Evolutionary conservation across 257 asterid genomes (phyloP), one percentile per base, ranked within the genome.

Genomic region (Solanum lycopersicoides): DNA sequence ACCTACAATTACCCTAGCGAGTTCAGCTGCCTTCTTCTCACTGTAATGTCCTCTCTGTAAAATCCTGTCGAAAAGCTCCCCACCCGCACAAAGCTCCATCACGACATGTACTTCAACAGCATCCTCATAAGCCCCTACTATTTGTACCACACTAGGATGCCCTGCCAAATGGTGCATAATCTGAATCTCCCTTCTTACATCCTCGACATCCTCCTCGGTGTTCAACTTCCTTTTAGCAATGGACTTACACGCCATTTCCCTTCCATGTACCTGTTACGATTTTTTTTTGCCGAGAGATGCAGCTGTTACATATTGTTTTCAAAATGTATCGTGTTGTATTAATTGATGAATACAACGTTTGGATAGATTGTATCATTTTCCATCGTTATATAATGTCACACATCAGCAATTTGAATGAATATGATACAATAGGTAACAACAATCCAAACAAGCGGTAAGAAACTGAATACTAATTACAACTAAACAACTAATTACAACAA

Each of bases 101-200:
- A 96, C 95, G 41, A 96, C 95, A 87, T 96, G 97, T 11, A 96
- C 98, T 4, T 95, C 96, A 65, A 93, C 93, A 32, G 94, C 92
- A 88, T 96, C 99, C 89, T 96, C 99, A 37, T 92, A 95, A 69
- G 98, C 98, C 59, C 92, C 98, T 66, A 93, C 93, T 25, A 95
- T 95, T 12, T 94, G 90, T 34, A 96, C 91, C 50, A 96, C 93
- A 83, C 82, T 95, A 0, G 95, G 95, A 20, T 92, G 91, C 4
- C 96, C 98, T 1, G 97, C 93, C 87, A 96, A 92, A 88, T 96
- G 98, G 74, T 95, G 99, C 99, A 96, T 93, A 68, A 95, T 96
- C 91, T 94, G 97, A 86, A 96, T 90, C 93, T 96, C 98, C 71
- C 99, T 93, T 90, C 98, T 92, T 47, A 96, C 98, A 87, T 96